phyloP scores from a whole-genome alignment of 2,329 filamentous ascomycete species.

The Aspergillus carbonarius region DNA sequence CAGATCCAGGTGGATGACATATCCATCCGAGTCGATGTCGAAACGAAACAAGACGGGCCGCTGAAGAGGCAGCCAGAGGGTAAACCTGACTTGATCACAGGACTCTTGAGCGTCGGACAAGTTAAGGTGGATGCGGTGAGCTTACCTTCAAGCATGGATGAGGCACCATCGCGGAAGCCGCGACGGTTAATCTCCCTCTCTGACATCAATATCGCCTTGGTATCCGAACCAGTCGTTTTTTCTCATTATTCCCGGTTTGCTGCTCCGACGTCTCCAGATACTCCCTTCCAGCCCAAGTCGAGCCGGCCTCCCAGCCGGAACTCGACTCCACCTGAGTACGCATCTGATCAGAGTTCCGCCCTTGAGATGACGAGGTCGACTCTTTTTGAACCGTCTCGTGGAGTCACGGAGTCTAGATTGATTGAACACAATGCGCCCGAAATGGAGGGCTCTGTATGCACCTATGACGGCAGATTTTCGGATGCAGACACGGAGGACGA shows the following conservation, averaged over 20 bases:
- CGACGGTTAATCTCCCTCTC: conserved; percentile 48
- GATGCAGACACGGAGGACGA: conserved; percentile 43
- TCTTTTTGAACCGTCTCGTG: conserved; percentile 34
- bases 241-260: conserved; percentile 44
- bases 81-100: conserved; percentile 38
- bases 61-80: conserved; percentile 35
- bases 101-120: conserved; percentile 36
- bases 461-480: conserved; percentile 42
- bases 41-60: conserved; percentile 41
- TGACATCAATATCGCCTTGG: conserved; percentile 46
- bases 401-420: neutral
- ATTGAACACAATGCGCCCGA: conserved; percentile 9
- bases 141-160: conserved; percentile 17
- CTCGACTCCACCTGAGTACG: conserved; percentile 23
- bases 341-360: conserved; percentile 24
- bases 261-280: conserved; percentile 33
- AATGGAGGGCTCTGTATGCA: conserved; percentile 35
- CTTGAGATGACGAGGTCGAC: conserved; percentile 40
- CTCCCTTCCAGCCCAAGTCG: conserved; percentile 34
- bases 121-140: conserved; percentile 35
- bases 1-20: conserved; percentile 55
- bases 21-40: conserved; percentile 52
- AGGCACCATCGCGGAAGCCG: conserved; percentile 32
- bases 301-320: conserved; percentile 30
- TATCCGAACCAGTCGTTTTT: conserved; percentile 52